Percentiles rank a stretch among this genome's conserved stretches.
Evolutionary conservation across 495 filamentous ascomycete genomes (phyloP).

Genomic region (Polyplosphaeria fusca): DNA sequence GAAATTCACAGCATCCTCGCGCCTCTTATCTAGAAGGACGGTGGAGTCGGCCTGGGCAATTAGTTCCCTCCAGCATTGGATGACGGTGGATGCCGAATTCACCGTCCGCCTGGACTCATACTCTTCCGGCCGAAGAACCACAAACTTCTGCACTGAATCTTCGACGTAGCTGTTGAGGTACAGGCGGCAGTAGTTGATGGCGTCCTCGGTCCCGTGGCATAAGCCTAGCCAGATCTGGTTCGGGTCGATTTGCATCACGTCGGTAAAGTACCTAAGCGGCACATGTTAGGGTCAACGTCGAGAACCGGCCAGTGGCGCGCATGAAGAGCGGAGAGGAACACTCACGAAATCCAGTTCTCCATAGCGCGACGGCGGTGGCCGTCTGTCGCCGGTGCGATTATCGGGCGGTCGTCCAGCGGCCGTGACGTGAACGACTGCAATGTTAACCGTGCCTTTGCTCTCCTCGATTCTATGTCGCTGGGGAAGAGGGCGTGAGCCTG

Average conservation of each 20-base stretch:
- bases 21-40: background rate
- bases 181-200: background rate
- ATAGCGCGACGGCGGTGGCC: no score
- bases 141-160: background rate
- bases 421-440: no score
- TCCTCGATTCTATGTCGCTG: no score
- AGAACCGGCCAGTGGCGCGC: no score
- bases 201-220: background rate
- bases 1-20: no score
- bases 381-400: no score
- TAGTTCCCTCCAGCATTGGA: background rate
- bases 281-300: no score
- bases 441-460: no score
- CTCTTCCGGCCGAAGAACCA: background rate
- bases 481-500: no score
- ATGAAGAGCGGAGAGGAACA: no score
- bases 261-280: background rate
- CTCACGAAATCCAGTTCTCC: no score
- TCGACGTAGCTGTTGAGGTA: background rate
- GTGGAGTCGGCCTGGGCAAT: background rate
- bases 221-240: background rate
- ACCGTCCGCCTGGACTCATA: background rate
- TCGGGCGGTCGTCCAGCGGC: no score
- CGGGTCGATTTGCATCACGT: background rate
- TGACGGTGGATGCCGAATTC: background rate